Evolutionary conservation across 805 yeast genomes (phyloP), one percentile per base, ranked within the genome.

Genomic region (Candida montana): DNA sequence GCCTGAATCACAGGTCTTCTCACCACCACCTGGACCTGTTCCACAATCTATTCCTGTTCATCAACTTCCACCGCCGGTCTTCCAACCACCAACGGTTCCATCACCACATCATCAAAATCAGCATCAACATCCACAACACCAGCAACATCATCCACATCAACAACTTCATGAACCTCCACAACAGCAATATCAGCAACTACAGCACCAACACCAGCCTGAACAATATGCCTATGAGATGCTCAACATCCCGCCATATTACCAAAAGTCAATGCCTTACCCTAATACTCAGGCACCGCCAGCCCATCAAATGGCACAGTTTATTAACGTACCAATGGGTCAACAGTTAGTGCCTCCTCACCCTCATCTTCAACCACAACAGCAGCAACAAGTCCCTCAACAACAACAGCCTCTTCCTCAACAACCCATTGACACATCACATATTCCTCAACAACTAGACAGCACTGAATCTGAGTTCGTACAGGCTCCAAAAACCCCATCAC

Each of bases 401-500:
- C 35, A 2, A 16, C 33, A 20, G n/a, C 23, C 36, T 9, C 19
- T 20, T 9, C 31, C 37, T 9, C 35, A 28, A 15, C 26, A n/a
- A 13, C 15, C 10, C 10, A 29, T 21, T 19, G 19, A 9, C 5
- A 15, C 19, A 5, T 16, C 28, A n/a, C 26, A 31, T 9, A 28
- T 28, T 13, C 39, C 31, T 9, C 39, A 33, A 6, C 34, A 32
- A 7, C 6, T 39, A 20, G 44, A 58, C 8, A 60, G 59, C 10
- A 57, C 59, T 10, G 71, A 63, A 27, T 61, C 61, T 31, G 61
- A 63, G 40, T 58, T 56, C 31, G 59, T 50, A 9, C 59, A 64
- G 6, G 63, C 53, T 13, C 61, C 64, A 33, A 65, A 66, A 34
- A 62, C 69, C 1, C 68, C 65, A 20, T 75, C 78, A 0, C 77